Evolutionary conservation across 2,329 filamentous ascomycete species (phyloP).

Genomic region (Trichoderma citrinoviride): DNA sequence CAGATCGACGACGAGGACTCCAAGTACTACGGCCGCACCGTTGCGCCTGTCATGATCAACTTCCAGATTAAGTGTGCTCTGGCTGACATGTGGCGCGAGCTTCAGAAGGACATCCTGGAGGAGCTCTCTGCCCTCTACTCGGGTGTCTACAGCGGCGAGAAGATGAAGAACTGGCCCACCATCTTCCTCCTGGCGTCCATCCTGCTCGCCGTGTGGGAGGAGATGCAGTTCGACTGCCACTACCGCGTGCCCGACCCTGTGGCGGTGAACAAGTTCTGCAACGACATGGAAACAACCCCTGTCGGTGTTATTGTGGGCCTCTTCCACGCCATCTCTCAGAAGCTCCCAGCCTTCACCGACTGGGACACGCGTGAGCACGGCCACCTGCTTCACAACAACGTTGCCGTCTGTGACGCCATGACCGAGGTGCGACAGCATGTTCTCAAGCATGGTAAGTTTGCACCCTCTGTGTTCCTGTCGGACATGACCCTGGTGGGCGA

Average conservation of each 20-base stretch:
- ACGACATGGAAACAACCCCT: conserved; percentile 92
- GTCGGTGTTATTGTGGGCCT: conserved; percentile 95
- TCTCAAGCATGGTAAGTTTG: conserved; percentile 79
- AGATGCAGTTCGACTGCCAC: conserved; percentile 98
- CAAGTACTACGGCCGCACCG: conserved; percentile 83
- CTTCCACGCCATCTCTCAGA: conserved; percentile 97
- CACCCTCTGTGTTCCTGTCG: neutral
- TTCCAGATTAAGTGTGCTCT: conserved; percentile 98
- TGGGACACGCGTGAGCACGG: conserved; percentile 94
- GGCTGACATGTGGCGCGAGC: conserved; percentile 96
- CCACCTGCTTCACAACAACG: conserved; percentile 85
- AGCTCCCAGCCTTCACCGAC: conserved; percentile 86
- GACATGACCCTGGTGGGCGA: neutral
- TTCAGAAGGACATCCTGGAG: conserved; percentile 93
- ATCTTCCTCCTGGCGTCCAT: conserved; percentile 97
- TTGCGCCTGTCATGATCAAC: conserved; percentile 98
- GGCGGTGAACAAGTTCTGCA: conserved; percentile 90
- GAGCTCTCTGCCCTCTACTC: conserved; percentile 91
- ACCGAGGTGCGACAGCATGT: conserved; percentile 93
- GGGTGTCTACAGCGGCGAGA: conserved; percentile 96
- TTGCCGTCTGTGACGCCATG: conserved; percentile 90
- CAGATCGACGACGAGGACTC: conserved; percentile 83
- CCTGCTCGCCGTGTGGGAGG: conserved; percentile 91
- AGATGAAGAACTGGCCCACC: conserved; percentile 97
- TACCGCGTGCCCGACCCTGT: conserved; percentile 84